These are phyloP conservation scores for Croton laevigatus DNA, from an alignment of 441 rosid species.

Conservation along the genomic window DNA sequence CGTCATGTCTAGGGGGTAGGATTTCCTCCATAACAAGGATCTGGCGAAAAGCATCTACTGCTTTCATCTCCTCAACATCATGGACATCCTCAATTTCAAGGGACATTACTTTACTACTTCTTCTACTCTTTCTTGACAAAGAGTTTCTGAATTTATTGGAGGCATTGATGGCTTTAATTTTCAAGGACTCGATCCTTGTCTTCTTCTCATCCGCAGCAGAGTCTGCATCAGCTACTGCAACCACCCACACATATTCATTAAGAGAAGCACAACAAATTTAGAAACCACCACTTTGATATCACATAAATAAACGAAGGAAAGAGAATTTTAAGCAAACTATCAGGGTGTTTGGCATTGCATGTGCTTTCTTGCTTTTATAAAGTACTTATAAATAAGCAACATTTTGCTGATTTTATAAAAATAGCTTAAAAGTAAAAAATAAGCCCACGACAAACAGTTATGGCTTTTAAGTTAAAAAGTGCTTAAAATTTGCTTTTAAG, in stretches of 20 bases:
- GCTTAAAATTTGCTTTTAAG: no score
- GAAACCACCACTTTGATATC: neutral
- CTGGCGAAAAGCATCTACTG: conserved; percentile 77
- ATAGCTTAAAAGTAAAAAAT: no score
- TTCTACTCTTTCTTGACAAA: conserved; percentile 51
- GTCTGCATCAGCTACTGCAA: conserved; percentile 35
- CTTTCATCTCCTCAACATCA: conserved; percentile 66
- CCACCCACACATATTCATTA: no score
- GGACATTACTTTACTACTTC: conserved; percentile 72
- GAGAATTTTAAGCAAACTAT: neutral
- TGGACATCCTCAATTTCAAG: conserved; percentile 70
- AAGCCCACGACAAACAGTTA: no score
- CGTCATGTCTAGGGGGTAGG: conserved; percentile 69
- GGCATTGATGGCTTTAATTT: conserved; percentile 54
- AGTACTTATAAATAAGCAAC: no score
- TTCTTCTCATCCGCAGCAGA: conserved; percentile 45
- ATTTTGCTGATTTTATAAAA: no score
- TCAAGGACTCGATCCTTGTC: conserved; percentile 55
- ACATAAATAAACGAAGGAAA: neutral
- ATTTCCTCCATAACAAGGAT: conserved; percentile 62
- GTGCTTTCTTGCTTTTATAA: no score
- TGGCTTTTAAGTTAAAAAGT: no score
- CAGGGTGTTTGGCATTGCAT: no score
- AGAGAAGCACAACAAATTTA: neutral
- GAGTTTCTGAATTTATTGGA: conserved; percentile 73